A percentile compares a stretch with the other conserved stretches of the same genome.
Evolutionary conservation across 805 yeast genomes (phyloP).

Genomic region (Candida pseudofarinosa): DNA sequence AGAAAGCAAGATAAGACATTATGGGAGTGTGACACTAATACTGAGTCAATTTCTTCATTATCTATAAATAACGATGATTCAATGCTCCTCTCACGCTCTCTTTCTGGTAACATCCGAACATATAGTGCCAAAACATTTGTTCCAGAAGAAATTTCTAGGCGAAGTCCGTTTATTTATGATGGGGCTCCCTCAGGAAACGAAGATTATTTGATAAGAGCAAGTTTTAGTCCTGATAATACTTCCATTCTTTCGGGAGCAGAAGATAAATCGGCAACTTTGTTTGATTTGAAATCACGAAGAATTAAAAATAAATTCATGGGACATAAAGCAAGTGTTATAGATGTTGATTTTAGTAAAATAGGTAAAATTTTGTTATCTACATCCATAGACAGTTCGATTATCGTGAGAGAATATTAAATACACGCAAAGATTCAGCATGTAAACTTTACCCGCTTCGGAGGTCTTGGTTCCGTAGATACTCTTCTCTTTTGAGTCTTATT

Average conservation of each 20-base stretch:
- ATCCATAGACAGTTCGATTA: slow-evolving; percentile 54
- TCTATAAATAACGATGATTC: slow-evolving; percentile 45
- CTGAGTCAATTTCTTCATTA: slow-evolving; percentile 56
- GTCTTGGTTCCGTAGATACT: slow-evolving; percentile 14
- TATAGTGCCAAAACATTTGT: slow-evolving; percentile 50
- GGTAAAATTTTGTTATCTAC: slow-evolving; percentile 41
- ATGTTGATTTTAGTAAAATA: slow-evolving; percentile 51
- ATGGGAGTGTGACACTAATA: slow-evolving; percentile 43
- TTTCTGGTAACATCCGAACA: slow-evolving; percentile 54
- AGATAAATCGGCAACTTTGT: slow-evolving; percentile 52
- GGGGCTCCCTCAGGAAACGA: slow-evolving; percentile 58
- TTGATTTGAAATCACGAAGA: slow-evolving; percentile 55
- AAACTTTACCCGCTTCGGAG: background rate
- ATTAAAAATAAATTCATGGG: slow-evolving; percentile 50
- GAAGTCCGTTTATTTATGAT: slow-evolving; percentile 46
- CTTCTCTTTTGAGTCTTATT: slow-evolving; percentile 14
- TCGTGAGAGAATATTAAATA: slow-evolving; percentile 38
- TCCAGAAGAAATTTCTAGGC: slow-evolving; percentile 35
- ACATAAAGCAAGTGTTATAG: slow-evolving; percentile 59
- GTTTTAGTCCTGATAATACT: slow-evolving; percentile 40
- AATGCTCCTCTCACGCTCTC: slow-evolving; percentile 46
- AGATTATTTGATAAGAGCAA: slow-evolving; percentile 46
- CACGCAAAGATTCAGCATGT: background rate
- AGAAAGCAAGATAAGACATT: slow-evolving; percentile 37
- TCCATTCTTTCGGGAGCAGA: slow-evolving; percentile 56